phyloP scores from a whole-genome alignment of 371 early-diverging fungal species.

The Apophysomyces elegans region DNA sequence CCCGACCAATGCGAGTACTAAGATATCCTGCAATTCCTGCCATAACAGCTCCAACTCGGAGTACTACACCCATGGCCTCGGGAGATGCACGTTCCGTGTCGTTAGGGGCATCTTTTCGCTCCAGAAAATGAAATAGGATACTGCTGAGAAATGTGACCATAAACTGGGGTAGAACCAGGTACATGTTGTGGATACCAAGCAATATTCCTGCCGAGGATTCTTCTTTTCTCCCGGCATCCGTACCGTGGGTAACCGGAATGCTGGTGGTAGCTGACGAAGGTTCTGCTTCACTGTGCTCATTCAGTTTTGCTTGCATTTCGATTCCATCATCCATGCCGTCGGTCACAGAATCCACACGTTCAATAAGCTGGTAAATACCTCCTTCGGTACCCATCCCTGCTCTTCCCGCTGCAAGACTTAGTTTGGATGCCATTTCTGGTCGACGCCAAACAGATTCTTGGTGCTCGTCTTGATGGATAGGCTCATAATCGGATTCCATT shows the following conservation, averaged over 20 bases:
- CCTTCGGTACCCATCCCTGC: conserved; percentile 41
- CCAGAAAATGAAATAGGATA: conserved; percentile 73
- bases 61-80: conserved; percentile 64
- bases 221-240: neutral
- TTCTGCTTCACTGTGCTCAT: neutral
- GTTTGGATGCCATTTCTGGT: conserved; percentile 31
- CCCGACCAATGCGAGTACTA: conserved; percentile 33
- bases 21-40: conserved; percentile 62
- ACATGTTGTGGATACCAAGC: conserved; percentile 94
- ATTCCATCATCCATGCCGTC: conserved; percentile 17
- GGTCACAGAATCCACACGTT: conserved; percentile 26
- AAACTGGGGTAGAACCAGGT: conserved; percentile 93
- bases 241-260: neutral
- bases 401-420: conserved; percentile 33
- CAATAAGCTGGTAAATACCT: conserved; percentile 44
- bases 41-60: conserved; percentile 68
- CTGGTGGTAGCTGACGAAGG: neutral
- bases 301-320: conserved; percentile 19
- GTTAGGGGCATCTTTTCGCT: conserved; percentile 21
- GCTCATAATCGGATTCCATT: conserved; percentile 24
- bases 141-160: conserved; percentile 76
- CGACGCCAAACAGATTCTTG: neutral
- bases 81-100: conserved; percentile 37
- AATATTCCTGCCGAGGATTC: conserved; percentile 75
- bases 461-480: neutral